Evolutionary conservation across 768 basidiomycete genomes (phyloP).

Genomic region (Phallus indusiatus): DNA sequence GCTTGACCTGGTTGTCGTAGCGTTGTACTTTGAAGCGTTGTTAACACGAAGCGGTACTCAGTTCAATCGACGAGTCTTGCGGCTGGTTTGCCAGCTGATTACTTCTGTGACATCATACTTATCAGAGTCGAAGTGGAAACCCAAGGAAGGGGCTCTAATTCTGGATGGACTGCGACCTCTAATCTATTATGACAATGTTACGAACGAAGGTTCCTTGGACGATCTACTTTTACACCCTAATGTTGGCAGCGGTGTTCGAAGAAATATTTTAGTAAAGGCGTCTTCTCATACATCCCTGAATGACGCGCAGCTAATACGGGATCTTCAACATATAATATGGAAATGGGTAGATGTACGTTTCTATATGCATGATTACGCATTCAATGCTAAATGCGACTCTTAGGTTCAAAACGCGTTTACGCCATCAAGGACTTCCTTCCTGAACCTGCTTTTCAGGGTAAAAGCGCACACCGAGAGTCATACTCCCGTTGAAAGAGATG

Average conservation of each 20-base stretch:
- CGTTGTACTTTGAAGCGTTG: conserved; percentile 60
- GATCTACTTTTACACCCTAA: conserved; percentile 40
- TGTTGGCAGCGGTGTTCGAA: conserved; percentile 50
- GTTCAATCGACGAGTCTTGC: conserved; percentile 51
- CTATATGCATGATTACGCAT: background rate
- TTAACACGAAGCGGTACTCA: conserved; percentile 57
- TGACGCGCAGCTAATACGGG: conserved; percentile 11
- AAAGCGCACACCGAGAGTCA: conserved; percentile 16
- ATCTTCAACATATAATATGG: conserved; percentile 55
- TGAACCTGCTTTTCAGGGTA: conserved; percentile 32
- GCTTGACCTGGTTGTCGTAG: conserved; percentile 59
- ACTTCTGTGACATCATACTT: conserved; percentile 30
- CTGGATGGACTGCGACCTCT: conserved; percentile 60
- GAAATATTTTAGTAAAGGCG: conserved; percentile 23
- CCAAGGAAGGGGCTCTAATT: conserved; percentile 55
- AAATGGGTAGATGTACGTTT: conserved; percentile 55
- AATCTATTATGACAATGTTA: conserved; percentile 29
- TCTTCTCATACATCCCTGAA: background rate
- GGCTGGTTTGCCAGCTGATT: conserved; percentile 48
- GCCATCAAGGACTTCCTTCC: conserved; percentile 24
- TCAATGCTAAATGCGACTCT: background rate
- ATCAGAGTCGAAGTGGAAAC: conserved; percentile 38
- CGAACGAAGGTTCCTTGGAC: conserved; percentile 24
- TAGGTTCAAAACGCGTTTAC: conserved; percentile 47
- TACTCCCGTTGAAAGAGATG: conserved; percentile 21